phyloP scores from a whole-genome alignment of 23 red algal genomes.

The Pyropia yezoensis region DNA sequence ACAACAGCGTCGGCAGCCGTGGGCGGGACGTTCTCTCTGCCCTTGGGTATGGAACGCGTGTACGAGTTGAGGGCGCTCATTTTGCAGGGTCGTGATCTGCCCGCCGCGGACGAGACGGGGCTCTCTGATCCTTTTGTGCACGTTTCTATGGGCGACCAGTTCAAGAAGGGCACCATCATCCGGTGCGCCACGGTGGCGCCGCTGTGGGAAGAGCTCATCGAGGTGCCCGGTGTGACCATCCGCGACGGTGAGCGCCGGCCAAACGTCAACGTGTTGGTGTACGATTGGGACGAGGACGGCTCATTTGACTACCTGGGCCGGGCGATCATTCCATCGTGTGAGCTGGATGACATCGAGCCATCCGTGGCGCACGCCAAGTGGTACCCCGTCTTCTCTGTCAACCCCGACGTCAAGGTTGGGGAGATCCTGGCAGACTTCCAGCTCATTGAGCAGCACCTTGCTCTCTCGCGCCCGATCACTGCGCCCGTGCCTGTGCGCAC shows the following conservation, averaged over 20 bases:
- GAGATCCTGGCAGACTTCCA: slow-evolving; percentile 93
- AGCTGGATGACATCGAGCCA: slow-evolving; percentile 36
- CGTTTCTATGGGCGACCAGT: slow-evolving; percentile 71
- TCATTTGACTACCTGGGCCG: slow-evolving; percentile 66
- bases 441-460: slow-evolving; percentile 38
- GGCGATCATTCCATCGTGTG: slow-evolving; percentile 51
- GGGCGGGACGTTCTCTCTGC: slow-evolving; percentile 26
- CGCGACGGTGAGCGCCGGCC: slow-evolving; percentile 57
- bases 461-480: slow-evolving; percentile 22
- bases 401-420: slow-evolving; percentile 60
- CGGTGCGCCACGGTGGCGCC: slow-evolving; percentile 53
- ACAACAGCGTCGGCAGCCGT: too few species aligned
- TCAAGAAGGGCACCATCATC: slow-evolving; percentile 5
- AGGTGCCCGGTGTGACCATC: slow-evolving; percentile 40
- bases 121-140: slow-evolving; percentile 60
- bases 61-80: slow-evolving; percentile 62
- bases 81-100: slow-evolving; percentile 52
- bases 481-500: slow-evolving; percentile 16
- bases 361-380: slow-evolving; percentile 43
- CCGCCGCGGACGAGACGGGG: slow-evolving; percentile 70
- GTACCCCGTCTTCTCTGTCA: slow-evolving; percentile 88
- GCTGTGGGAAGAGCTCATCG: slow-evolving; percentile 54
- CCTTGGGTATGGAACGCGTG: slow-evolving; percentile 24
- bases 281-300: slow-evolving; percentile 44
- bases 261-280: slow-evolving; percentile 71